Evolutionary conservation across 2,329 filamentous ascomycete species (phyloP).

Genomic region (Gaeumannomyces tritici): DNA sequence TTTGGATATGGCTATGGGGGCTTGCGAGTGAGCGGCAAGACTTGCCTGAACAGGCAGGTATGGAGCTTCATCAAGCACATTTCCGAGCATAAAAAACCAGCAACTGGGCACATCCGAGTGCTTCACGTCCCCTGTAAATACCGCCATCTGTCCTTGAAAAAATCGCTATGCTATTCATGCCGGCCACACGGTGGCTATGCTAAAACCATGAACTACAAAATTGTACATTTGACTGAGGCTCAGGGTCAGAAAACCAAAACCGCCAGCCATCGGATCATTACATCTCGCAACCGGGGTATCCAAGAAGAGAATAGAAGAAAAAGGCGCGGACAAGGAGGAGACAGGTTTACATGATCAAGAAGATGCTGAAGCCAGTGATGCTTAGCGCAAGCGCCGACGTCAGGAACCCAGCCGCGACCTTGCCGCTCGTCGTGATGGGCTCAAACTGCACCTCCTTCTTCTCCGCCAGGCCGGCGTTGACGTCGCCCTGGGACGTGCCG

Average conservation of each 20-base stretch:
- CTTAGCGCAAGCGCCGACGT: slow-evolving; percentile 40
- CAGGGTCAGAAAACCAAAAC: background rate
- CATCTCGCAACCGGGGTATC: background rate
- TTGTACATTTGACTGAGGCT: background rate
- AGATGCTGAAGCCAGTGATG: slow-evolving; percentile 38
- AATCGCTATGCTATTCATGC: background rate
- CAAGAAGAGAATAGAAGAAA: background rate
- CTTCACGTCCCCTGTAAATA: no score
- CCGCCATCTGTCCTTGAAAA: background rate
- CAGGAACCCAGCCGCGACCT: slow-evolving; percentile 45
- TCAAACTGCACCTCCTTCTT: slow-evolving; percentile 16
- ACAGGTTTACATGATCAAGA: slow-evolving; percentile 27
- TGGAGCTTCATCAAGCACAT: background rate
- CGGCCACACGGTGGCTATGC: background rate
- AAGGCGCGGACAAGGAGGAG: background rate
- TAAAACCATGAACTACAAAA: background rate
- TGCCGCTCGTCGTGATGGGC: slow-evolving; percentile 38
- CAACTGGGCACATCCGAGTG: no score
- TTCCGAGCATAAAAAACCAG: no score
- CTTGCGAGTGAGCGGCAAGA: background rate
- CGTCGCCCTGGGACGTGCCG: slow-evolving; percentile 47
- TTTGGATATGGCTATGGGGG: background rate
- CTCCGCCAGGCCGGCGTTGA: slow-evolving; percentile 29
- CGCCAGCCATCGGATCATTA: background rate
- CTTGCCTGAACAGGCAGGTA: background rate